Percentiles rank a stretch among this genome's conserved stretches.
These are phyloP conservation scores for Curvularia sp. DNA, from an alignment of 2,329 filamentous ascomycete genomes.

Conservation along the genomic window DNA sequence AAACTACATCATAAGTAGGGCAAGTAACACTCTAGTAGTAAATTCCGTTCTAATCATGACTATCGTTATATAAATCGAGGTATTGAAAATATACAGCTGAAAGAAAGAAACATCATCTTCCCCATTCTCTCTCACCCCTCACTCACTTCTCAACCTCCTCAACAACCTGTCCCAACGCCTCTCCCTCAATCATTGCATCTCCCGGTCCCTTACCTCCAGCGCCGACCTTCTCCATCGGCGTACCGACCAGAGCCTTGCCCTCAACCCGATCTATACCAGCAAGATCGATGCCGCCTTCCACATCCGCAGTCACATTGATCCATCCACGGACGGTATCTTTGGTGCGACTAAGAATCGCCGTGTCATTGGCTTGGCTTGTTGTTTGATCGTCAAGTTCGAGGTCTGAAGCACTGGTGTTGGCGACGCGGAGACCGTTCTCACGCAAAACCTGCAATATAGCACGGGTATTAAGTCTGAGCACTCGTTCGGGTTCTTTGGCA, in stretches of 20 bases:
- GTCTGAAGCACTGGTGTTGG: conserved; percentile 51
- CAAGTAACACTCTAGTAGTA: background rate
- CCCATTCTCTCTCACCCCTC: background rate
- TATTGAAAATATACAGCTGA: background rate
- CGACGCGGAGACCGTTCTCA: conserved; percentile 53
- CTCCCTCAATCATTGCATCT: conserved; percentile 46
- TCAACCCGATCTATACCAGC: background rate
- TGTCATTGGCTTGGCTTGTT: conserved; percentile 30
- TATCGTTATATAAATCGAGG: background rate
- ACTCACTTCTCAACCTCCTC: conserved; percentile 20
- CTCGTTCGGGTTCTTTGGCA: conserved; percentile 73
- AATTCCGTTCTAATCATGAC: background rate
- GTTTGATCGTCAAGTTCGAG: conserved; percentile 47
- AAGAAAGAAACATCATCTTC: background rate
- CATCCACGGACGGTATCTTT: conserved; percentile 46
- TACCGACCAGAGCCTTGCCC: conserved; percentile 16
- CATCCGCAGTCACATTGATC: conserved; percentile 36
- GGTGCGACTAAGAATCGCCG: conserved; percentile 40
- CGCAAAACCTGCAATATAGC: conserved; percentile 76
- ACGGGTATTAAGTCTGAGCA: conserved; percentile 84
- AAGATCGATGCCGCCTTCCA: conserved; percentile 3
- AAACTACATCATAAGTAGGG: background rate
- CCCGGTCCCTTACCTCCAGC: conserved; percentile 25
- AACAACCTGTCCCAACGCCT: conserved; percentile 46
- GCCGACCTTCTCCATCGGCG: conserved; percentile 14